These are phyloP conservation scores for Cercospora nicotianae DNA, from an alignment of 2,329 filamentous ascomycete genomes.

Conservation along the genomic window DNA sequence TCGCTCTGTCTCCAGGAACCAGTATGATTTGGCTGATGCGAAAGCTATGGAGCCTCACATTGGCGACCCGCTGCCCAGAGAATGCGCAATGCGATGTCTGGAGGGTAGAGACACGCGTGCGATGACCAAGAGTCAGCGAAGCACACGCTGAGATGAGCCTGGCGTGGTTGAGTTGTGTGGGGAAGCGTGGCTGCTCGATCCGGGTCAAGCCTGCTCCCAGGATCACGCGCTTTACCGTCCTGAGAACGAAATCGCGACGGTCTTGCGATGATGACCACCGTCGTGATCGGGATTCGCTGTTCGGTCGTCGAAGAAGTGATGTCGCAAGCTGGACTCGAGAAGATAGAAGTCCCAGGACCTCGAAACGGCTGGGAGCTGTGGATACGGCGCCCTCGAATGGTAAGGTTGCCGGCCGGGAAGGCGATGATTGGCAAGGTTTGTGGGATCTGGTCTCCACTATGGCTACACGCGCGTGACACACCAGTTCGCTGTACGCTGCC, in stretches of 20 bases:
- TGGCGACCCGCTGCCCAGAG: conserved; percentile 10
- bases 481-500: conserved; percentile 12
- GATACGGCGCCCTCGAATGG: conserved; percentile 21
- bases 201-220: background rate
- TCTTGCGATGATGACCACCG: background rate
- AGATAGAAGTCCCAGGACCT: conserved; percentile 13
- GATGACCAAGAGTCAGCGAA: conserved; percentile 9
- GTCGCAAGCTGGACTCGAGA: conserved; percentile 22
- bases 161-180: conserved; percentile 17
- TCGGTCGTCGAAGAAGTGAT: conserved; percentile 12
- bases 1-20: background rate
- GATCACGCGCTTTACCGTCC: background rate
- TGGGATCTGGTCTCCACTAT: conserved; percentile 16
- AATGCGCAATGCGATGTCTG: conserved; percentile 16
- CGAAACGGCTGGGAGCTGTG: conserved; percentile 25
- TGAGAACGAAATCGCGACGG: background rate
- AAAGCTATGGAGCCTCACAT: conserved; percentile 25
- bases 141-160: conserved; percentile 1
- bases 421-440: conserved; percentile 28
- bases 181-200: conserved; percentile 17
- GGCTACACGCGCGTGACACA: conserved; percentile 21
- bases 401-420: conserved; percentile 20
- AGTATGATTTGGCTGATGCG: conserved; percentile 6
- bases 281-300: background rate
- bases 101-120: conserved; percentile 11